Evolutionary conservation across 768 basidiomycete genomes (phyloP), one percentile per base, ranked within the genome.

Genomic region (Dioszegia hungarica): DNA sequence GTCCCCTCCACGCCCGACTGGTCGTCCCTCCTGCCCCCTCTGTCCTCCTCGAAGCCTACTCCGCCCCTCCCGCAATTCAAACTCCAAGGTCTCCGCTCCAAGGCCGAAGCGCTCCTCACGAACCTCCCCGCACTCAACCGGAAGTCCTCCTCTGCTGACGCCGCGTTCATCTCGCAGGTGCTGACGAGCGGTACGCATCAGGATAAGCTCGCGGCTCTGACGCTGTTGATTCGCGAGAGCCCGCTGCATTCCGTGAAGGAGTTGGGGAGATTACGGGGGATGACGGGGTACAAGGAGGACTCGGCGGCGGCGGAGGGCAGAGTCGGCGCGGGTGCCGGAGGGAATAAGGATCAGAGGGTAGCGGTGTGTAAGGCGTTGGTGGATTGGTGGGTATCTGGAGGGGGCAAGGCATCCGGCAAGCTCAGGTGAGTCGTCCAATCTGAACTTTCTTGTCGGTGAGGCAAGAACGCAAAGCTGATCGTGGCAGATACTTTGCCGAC

Each of bases 331-430:
- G 66, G 74, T 2, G 33, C 43, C 10, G 75, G 74, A 38, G 72
- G 73, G 2, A 75, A 75, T 25, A 81, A 93, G n/a, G 92, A 92
- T 48, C 93, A 97, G 78, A 85, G 88, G 64, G 74, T 95, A 40
- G 91, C 93, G 62, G 92, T 93, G 2, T 72, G 94, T 53, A 81
- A 93, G 39, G 94, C 92, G 60, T 81, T 99, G 56, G 86, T 89
- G 29, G 94, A 98, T 82, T 97, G 94, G 92, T 95, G 92, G 90
- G 83, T 88, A 11, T 62, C 63, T 43, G 92, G 91, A 29, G 93
- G 92, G 22, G 90, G 90, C n/a, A 88, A 85, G 19, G 89, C 91
- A 0, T 79, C 82, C 57, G 80, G 89, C 59, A 98, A 98, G 73
- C 81, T 97, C 24, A 89, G 82, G 89, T 92, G 59, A 49, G 85